Evolutionary conservation across 345 rosid genomes (phyloP).

Genomic region (Eucalyptus urophylla): DNA sequence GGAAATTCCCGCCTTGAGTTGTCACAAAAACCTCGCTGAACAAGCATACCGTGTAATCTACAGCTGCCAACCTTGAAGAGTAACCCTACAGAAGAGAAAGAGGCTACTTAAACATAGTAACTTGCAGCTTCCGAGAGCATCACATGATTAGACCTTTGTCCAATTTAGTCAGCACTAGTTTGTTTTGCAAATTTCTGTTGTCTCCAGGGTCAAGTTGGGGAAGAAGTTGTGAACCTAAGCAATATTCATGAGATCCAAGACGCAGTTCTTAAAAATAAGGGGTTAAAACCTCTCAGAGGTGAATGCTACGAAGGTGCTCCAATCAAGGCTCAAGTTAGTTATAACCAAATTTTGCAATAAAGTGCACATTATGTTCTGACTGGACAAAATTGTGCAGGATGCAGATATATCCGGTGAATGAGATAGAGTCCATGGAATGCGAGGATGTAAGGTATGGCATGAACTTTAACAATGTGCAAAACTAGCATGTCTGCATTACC

Average conservation of each 20-base stretch:
- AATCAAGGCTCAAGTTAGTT: not conserved
- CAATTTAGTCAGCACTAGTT: not conserved
- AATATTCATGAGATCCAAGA: not conserved
- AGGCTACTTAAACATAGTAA: not conserved
- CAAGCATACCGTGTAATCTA: conserved; percentile 88
- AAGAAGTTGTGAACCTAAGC: not conserved
- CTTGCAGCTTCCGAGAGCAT: not conserved
- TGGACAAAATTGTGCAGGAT: not conserved
- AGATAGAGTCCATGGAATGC: not conserved
- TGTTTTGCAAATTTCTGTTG: not conserved
- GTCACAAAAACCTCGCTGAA: conserved; percentile 83
- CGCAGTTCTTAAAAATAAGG: not conserved
- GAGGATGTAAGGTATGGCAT: not conserved
- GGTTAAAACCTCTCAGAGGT: not conserved
- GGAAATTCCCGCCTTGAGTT: conserved; percentile 95
- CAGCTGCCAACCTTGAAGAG: conserved; percentile 91
- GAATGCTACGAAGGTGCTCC: not conserved
- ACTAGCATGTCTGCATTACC: not conserved
- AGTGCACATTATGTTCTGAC: not conserved
- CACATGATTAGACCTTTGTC: not conserved
- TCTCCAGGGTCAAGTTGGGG: not conserved
- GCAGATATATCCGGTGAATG: not conserved
- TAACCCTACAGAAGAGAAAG: conserved; percentile 36
- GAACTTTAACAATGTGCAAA: not conserved
- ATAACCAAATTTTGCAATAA: not conserved